phyloP scores from a whole-genome alignment of 2,329 filamentous ascomycete species.

The Aquanectria penicillioides region DNA sequence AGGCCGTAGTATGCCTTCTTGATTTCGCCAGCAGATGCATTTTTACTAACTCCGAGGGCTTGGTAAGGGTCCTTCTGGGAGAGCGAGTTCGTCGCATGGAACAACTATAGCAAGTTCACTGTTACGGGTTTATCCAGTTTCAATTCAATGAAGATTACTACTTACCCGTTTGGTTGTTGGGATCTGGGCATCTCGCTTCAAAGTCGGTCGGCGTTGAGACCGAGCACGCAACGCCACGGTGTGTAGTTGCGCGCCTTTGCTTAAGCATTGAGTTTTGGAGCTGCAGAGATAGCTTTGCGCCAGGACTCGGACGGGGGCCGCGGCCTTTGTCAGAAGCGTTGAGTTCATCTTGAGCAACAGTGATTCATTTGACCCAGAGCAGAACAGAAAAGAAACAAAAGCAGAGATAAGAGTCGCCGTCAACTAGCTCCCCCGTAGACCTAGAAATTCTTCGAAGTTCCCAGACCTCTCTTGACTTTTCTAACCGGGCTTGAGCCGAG shows the following conservation, averaged over 20 bases:
- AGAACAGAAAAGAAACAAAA: conserved; percentile 20
- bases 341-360: conserved; percentile 56
- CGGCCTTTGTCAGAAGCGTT: conserved; percentile 57
- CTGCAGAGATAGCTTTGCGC: conserved; percentile 54
- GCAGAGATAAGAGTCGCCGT: conserved; percentile 27
- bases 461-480: conserved; percentile 44
- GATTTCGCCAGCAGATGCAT: conserved; percentile 85
- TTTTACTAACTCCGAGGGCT: conserved; percentile 84
- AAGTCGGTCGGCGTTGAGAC: conserved; percentile 30
- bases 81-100: conserved; percentile 67
- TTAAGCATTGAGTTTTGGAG: conserved; percentile 54
- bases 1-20: conserved; percentile 99
- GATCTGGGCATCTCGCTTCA: conserved; percentile 25
- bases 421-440: conserved; percentile 26
- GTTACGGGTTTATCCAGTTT: conserved; percentile 26
- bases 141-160: conserved; percentile 16
- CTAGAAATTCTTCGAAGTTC: conserved; percentile 38
- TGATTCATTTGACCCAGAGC: conserved; percentile 42
- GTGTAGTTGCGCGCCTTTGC: conserved; percentile 49
- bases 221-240: conserved; percentile 40
- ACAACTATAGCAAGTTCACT: conserved; percentile 56
- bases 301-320: conserved; percentile 57
- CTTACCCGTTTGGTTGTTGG: conserved; percentile 44
- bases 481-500: conserved; percentile 43
- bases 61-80: conserved; percentile 84